Evolutionary conservation across 2,329 filamentous ascomycete species (phyloP), one percentile per base, ranked within the genome.

Genomic region (Aspergillus arachidicola): DNA sequence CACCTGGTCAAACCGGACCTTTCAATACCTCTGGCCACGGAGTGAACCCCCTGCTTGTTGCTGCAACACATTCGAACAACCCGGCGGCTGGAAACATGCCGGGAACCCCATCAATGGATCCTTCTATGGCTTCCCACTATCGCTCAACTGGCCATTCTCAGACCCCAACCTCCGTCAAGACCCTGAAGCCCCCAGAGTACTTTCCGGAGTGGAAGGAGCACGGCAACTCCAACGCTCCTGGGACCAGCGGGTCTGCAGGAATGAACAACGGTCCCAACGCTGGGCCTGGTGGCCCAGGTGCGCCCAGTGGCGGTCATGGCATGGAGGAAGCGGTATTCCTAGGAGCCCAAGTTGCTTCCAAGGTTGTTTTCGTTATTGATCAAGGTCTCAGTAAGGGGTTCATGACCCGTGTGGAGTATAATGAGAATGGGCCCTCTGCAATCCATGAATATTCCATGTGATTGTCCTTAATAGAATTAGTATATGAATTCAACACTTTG

Each of bases 31-130:
- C 79, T 66, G 80, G 78, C 4, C 82, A 84, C 59, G 86, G 87
- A 48, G 93, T 97, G 53, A 97, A 98, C 75, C 94, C 94, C 16
- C 89, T 98, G 4, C 86, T 98, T 5, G 91, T 96, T 64, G 94
- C 94, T 5, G 95, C 95, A 1, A 97, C 94, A 21, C 80, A 81
- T 64, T 74, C 76, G 51, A 81, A 79, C 65, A 80, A 74, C 64
- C 77, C 73, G 54, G 71, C 58, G 69, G 79, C 67, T 69, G 76
- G 56, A 71, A 80, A 68, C 61, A 65, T 70, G 51, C 69, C 72
- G 3, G 72, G 80, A 11, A 80, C 79, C 23, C 75, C 77, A 32
- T 70, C 74, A 58, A 73, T 74, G 69, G 70, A 79, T 63, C 70
- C 75, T 54, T 59, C 64, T 66, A 57, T 79, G 61, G 64, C 75